Base-by-base conservation (phyloP, 768 basidiomycete species). In the Rhizopogon sp. region DNA sequence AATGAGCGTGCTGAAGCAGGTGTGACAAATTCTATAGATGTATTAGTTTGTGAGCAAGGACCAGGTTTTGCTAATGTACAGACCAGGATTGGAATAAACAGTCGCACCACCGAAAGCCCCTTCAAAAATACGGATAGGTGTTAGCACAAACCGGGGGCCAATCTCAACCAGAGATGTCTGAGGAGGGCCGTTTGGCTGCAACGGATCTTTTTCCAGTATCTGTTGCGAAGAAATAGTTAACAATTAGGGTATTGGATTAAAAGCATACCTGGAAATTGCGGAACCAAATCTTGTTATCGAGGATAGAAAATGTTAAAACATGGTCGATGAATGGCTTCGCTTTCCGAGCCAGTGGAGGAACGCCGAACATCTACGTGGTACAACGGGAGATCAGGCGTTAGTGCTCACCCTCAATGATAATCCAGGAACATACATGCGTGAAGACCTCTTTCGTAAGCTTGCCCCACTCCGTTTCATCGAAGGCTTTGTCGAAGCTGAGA, bases 301-400 rank as follows among this genome's bases (percentile, higher is more conserved):
- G 80, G 53, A 98, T 78, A 35, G 96, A 97, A 72, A 99, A 98
- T 39, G 93, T 94, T 59, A 98, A 80, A 67, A 99, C 85, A 66
- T 98, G 97, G 73, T 99, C 97, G 65, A 99, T 84, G 74, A 99
- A 99, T 2, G 97, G 97, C 70, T 99, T 99, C 16, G 93, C 82
- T 65, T 84, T 87, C 59, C 96, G 80, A 7, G 97, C 88, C n/a
- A 83, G 82, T 28, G 91, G 84, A 17, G 97, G 96, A 2, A 98
- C 93, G 41, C 91, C 89, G 66, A 99, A 99, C 60, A 94, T 93
- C 97, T 99, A 61, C 37, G 39, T 22, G 47, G 33, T 25, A n/a
- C 20, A 49, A 49, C 33, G 22, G 16, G 42, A 50, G 29, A 17
- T 20, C 17, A 43, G 10, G 33, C 29, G 17, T 35, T 10, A 46